Evolutionary conservation across 1,139 yeast genomes (phyloP).

Genomic region (Meyerozyma sp.): DNA sequence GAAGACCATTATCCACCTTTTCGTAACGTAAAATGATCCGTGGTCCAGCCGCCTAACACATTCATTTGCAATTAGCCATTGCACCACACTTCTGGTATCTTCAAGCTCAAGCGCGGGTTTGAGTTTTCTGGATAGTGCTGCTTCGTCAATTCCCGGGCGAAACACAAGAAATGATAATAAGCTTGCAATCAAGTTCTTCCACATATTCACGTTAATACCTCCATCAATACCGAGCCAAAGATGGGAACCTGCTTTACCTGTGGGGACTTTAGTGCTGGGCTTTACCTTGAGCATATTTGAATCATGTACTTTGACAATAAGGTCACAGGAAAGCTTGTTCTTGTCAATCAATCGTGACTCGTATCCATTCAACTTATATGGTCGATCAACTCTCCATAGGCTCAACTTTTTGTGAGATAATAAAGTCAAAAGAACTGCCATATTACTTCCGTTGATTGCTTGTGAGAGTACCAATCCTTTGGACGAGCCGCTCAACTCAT

Average conservation of each 20-base stretch:
- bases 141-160: constrained; percentile 58
- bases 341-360: constrained; percentile 60
- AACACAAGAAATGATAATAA: constrained; percentile 47
- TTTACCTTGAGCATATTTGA: constrained; percentile 5
- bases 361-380: constrained; percentile 48
- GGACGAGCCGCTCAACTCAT: constrained; percentile 29
- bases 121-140: constrained; percentile 28
- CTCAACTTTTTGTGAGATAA: constrained; percentile 32
- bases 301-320: constrained; percentile 24
- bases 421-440: constrained; percentile 48
- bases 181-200: constrained; percentile 52
- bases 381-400: constrained; percentile 49
- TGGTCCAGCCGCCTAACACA: constrained; percentile 11
- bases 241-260: constrained; percentile 57
- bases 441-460: constrained; percentile 51
- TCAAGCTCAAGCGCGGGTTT: constrained; percentile 36
- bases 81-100: constrained; percentile 48
- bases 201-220: constrained; percentile 49
- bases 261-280: constrained; percentile 34
- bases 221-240: constrained; percentile 74
- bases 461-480: constrained; percentile 57
- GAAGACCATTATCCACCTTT: neutral
- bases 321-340: constrained; percentile 59
- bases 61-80: constrained; percentile 51
- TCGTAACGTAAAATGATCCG: neutral